A percentile compares a stretch with the other conserved stretches of the same genome.
Conservation (phyloP, 2,329 filamentous ascomycete species). For the Claviceps citrina region DNA sequence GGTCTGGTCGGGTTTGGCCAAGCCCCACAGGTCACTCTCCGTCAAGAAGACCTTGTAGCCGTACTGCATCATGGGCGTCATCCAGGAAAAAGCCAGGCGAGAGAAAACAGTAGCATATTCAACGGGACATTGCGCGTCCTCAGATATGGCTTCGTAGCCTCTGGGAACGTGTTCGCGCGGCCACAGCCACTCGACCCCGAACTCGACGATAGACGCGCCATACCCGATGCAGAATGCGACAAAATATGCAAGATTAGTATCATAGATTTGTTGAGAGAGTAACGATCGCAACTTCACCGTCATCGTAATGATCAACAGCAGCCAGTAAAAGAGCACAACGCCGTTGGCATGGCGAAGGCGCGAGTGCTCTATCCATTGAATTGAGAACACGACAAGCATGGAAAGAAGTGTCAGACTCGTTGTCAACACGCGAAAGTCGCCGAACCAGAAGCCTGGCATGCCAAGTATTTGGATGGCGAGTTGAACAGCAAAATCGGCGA, state of each 20-base stretch:
- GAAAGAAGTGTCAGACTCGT: slow-evolving; percentile 58
- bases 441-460: slow-evolving; percentile 54
- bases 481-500: slow-evolving; percentile 55
- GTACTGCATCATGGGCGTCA: slow-evolving; percentile 94
- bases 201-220: slow-evolving; percentile 53
- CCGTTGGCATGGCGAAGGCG: slow-evolving; percentile 74
- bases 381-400: slow-evolving; percentile 55
- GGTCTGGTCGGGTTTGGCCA: slow-evolving; percentile 68
- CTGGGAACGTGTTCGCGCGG: slow-evolving; percentile 52
- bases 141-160: slow-evolving; percentile 39
- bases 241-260: slow-evolving; percentile 56
- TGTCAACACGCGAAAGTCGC: slow-evolving; percentile 78
- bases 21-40: slow-evolving; percentile 89
- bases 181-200: slow-evolving; percentile 70
- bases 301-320: slow-evolving; percentile 65
- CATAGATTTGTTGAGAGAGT: slow-evolving; percentile 59
- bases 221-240: slow-evolving; percentile 57
- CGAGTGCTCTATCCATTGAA: slow-evolving; percentile 79
- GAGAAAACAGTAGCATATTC: slow-evolving; percentile 94
- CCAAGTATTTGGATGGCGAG: slow-evolving; percentile 59
- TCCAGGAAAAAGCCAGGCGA: slow-evolving; percentile 88
- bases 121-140: slow-evolving; percentile 52
- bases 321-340: slow-evolving; percentile 83
- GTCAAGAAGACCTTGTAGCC: slow-evolving; percentile 86
- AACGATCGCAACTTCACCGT: slow-evolving; percentile 75